Conservation (phyloP, 2,329 filamentous ascomycete genomes). For the Didymella pinodella region DNA sequence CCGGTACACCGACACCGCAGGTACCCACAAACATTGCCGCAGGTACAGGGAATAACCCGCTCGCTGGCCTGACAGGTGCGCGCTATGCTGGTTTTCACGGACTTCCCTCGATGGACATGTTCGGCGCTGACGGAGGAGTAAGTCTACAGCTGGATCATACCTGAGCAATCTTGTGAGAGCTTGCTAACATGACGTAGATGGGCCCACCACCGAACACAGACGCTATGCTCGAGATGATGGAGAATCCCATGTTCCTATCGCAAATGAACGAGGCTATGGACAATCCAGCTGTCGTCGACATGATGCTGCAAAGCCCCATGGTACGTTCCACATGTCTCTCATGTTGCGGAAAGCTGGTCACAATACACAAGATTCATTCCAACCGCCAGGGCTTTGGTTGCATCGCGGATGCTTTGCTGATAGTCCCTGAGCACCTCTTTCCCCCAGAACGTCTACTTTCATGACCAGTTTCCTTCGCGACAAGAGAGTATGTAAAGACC, state of each 20-base stretch:
- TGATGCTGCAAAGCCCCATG: slow-evolving; percentile 70
- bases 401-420: no score
- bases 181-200: slow-evolving; percentile 69
- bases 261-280: slow-evolving; percentile 94
- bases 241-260: slow-evolving; percentile 85
- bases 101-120: slow-evolving; percentile 84
- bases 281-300: slow-evolving; percentile 92
- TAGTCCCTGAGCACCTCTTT: no score
- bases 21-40: slow-evolving; percentile 81
- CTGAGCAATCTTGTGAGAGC: background rate
- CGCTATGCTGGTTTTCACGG: slow-evolving; percentile 92
- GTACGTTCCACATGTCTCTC: slow-evolving; percentile 18
- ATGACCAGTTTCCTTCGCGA: no score
- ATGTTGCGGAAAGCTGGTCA: no score
- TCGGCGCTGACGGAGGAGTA: slow-evolving; percentile 93
- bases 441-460: no score
- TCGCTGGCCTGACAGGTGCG: slow-evolving; percentile 90
- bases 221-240: slow-evolving; percentile 81
- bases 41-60: slow-evolving; percentile 80
- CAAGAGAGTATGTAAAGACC: no score
- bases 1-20: slow-evolving; percentile 64
- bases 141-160: slow-evolving; percentile 53
- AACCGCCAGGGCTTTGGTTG: no score
- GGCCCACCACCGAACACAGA: slow-evolving; percentile 84
- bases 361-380: no score